Base-by-base conservation (phyloP, 228 moss, liverwort and hornwort genomes). In the Sphagnum fallax region DNA sequence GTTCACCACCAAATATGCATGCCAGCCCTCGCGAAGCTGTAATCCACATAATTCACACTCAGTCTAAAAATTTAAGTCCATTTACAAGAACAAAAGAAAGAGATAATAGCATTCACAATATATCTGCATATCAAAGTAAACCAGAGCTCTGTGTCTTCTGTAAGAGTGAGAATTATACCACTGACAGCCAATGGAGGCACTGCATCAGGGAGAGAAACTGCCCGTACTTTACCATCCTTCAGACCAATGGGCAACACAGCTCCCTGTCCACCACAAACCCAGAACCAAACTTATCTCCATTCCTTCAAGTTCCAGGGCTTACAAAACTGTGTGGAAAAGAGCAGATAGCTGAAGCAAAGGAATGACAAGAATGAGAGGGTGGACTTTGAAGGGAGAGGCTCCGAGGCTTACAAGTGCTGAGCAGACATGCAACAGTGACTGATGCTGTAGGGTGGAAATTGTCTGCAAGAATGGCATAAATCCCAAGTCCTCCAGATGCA, bases 11-110 rank as follows among this genome's bases (percentile, higher is more conserved):
- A 77, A 94, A 93, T 52, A 98, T 90, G 75, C 98, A 98, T 52
- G 98, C 98, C 63, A 98, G 74, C 9, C 94, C 98, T 70, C 98
- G 82, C 64, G 98, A 92, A 69, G 98, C 98, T 95, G 90, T 81
- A 64, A 8, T 18, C 8, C 50, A 67, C 67, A 32, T 32, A 32
- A 32, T 32, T 32, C 32, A 32, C 32, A 32, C 63, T 52, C 64
- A 15, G 58, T 5, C 49, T 1, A 4, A 11, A 32, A 32, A 32
- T 32, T 14, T 49, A 16, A 66, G 14, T 58, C 10, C 32, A 10
- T 16, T 50, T 1, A 4, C 52, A 4, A 5, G 16, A 32, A 32
- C 60, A 51, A 16, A 13, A 57, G n/a, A 51, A 49, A 61, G 55
- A 52, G 16, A 1, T 50, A 62, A 14, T 5, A n/a, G 51, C 5